Conservation (phyloP, 805 yeast genomes). For the Kazachstania martiniae region DNA sequence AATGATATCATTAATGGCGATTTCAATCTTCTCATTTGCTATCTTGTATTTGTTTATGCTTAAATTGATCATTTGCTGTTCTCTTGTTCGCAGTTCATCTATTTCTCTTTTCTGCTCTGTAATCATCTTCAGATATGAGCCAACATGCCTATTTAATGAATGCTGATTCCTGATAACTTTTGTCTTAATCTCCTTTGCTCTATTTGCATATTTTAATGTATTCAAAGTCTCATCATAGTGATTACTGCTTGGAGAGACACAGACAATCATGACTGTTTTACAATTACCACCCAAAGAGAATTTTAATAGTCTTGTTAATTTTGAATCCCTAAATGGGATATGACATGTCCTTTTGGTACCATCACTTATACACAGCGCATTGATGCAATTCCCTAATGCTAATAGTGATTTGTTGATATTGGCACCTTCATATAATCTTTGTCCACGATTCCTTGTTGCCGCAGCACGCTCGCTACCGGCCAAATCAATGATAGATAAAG, state of each 20-base stretch:
- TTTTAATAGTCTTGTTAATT: slow-evolving; percentile 74
- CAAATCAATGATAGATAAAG: slow-evolving; percentile 77
- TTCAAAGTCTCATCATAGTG: slow-evolving; percentile 92
- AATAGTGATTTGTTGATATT: slow-evolving; percentile 80
- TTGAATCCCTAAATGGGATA: slow-evolving; percentile 86
- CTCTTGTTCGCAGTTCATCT: slow-evolving; percentile 51
- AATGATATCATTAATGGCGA: slow-evolving; percentile 33
- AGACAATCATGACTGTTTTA: slow-evolving; percentile 91
- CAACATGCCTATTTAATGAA: slow-evolving; percentile 71
- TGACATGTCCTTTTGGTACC: slow-evolving; percentile 46
- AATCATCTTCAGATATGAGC: slow-evolving; percentile 74
- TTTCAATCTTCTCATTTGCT: slow-evolving; percentile 31
- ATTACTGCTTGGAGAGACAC: slow-evolving; percentile 74
- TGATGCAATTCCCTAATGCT: slow-evolving; percentile 89
- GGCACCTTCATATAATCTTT: slow-evolving; percentile 80
- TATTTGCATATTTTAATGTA: slow-evolving; percentile 80
- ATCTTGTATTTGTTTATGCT: slow-evolving; percentile 28
- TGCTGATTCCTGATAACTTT: slow-evolving; percentile 64
- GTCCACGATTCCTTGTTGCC: slow-evolving; percentile 77
- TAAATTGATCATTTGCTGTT: slow-evolving; percentile 32
- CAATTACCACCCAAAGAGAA: slow-evolving; percentile 92
- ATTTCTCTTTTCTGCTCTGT: slow-evolving; percentile 71
- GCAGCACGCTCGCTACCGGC: slow-evolving; percentile 96
- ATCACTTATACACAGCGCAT: slow-evolving; percentile 72
- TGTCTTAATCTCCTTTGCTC: slow-evolving; percentile 86